phyloP scores from a whole-genome alignment of 768 basidiomycete genomes.

The Mycena rebaudengoi region DNA sequence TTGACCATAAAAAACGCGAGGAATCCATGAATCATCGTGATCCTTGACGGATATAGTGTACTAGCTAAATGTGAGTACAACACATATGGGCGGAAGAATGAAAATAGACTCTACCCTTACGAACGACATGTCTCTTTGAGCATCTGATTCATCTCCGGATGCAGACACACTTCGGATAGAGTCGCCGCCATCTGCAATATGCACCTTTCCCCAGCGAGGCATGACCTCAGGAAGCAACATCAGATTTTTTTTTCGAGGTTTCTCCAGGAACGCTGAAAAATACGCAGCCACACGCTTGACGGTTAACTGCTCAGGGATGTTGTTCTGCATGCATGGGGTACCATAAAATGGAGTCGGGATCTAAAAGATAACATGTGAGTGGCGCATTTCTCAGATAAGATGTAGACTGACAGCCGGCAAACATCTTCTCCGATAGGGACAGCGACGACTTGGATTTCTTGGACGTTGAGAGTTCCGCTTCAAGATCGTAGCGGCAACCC shows the following conservation, averaged over 20 bases:
- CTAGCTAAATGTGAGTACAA: neutral
- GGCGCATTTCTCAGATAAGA: too few relatives aligned
- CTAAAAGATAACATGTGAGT: neutral
- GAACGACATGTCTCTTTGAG: neutral
- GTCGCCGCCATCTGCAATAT: slow-evolving; percentile 30
- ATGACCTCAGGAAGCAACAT: slow-evolving; percentile 18
- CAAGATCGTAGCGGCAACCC: slow-evolving; percentile 33
- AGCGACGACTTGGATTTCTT: neutral
- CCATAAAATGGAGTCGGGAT: neutral
- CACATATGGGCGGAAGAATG: too few relatives aligned
- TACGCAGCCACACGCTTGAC: slow-evolving; percentile 22
- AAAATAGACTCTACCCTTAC: neutral
- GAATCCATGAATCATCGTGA: neutral
- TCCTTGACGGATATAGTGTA: neutral
- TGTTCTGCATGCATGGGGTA: neutral
- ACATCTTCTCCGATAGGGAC: neutral
- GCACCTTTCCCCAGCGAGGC: slow-evolving; percentile 32
- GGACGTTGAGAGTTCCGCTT: slow-evolving; percentile 19
- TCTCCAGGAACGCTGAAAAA: slow-evolving; percentile 1
- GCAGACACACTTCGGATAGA: slow-evolving; percentile 20
- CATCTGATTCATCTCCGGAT: neutral
- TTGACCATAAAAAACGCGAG: slow-evolving; percentile 19
- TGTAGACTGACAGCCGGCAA: neutral
- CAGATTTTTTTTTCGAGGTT: neutral
- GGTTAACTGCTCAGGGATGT: slow-evolving; percentile 4